Evolutionary conservation across 306 rosid genomes (phyloP), one percentile per base, ranked within the genome.

Genomic region (Elaeagnus macrophylla): DNA sequence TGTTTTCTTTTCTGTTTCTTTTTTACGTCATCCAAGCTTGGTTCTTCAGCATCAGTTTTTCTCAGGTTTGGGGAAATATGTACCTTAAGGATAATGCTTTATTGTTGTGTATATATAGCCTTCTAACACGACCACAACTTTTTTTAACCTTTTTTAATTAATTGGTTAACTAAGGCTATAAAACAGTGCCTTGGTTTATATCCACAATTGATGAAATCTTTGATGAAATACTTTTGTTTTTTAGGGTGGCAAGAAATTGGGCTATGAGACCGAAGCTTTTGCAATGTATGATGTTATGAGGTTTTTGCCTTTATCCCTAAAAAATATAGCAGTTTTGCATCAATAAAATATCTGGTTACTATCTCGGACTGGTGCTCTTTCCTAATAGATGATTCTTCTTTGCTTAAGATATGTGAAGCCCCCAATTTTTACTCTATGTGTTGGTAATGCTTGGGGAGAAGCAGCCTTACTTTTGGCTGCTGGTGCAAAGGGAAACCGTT

Each of bases 381-480:
- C 10, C 14, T 58, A 11, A 12, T 32, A 49, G 15, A 18, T 63
- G 12, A 8, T 53, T 65, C 38, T 47, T 47, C 39, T 69, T 36
- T 58, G 25, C 59, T 54, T 55, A 71, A 93, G 99, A 53, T 81
- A 80, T 66, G 86, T 88, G 59, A 84, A 82, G 65, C 83, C 99
- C 45, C 89, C 99, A 15, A 81, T 93, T 66, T 93, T 87, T 67
- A 93, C 99, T 37, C 87, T 93, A 0, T 87, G 96, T 64, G 94
- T 93, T 50, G 99, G 96, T 57, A 93, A 87, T 69, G 96, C 96
- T 59, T 93, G 99, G 99, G 99, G 96, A 65, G 99, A 93, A 83
- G 96, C 99, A 51, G 96, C 99, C 50, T 74, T 93, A 71, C 99
- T 93, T 67, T 81, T 93, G 80, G 94, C 99, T 63, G 75, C 99